Evolutionary conservation across 169 alveolate genomes (phyloP).

Genomic region (Plasmodium sp.): DNA sequence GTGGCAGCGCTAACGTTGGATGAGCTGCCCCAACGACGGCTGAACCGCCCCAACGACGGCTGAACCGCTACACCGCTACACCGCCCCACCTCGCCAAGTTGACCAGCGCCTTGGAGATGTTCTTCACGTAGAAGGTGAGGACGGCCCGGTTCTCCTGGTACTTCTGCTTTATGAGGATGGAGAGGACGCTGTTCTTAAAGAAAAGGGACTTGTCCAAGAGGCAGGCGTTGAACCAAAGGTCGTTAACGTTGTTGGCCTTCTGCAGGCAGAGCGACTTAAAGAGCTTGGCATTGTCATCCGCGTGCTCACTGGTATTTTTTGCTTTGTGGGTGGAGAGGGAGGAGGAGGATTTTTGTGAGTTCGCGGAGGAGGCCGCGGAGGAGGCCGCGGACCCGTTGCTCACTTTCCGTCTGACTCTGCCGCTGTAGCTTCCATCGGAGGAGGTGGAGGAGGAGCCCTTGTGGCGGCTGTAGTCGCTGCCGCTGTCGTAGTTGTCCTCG

Average conservation of each 20-base stretch:
- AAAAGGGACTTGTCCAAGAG: conserved; percentile 27
- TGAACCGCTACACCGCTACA: background rate
- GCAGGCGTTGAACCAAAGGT: conserved; percentile 69
- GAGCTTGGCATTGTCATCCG: conserved; percentile 32
- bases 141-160: conserved; percentile 50
- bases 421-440: conserved; percentile 9
- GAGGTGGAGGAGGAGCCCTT: conserved; percentile 1
- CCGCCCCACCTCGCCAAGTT: conserved; percentile 9
- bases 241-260: conserved; percentile 59
- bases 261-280: conserved; percentile 46
- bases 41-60: background rate
- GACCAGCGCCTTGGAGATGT: conserved; percentile 22
- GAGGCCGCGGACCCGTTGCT: background rate
- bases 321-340: conserved; percentile 22
- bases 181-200: conserved; percentile 17
- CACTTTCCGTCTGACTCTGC: background rate
- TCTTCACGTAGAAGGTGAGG: conserved; percentile 39
- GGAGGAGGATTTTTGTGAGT: conserved; percentile 16
- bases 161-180: conserved; percentile 45
- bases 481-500: background rate
- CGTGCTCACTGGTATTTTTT: background rate
- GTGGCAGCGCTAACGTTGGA: background rate
- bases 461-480: conserved; percentile 5
- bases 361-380: conserved; percentile 4
- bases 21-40: background rate